Conservation (phyloP, 352 stramenopile genomes). For the Blastocystis hominis region DNA sequence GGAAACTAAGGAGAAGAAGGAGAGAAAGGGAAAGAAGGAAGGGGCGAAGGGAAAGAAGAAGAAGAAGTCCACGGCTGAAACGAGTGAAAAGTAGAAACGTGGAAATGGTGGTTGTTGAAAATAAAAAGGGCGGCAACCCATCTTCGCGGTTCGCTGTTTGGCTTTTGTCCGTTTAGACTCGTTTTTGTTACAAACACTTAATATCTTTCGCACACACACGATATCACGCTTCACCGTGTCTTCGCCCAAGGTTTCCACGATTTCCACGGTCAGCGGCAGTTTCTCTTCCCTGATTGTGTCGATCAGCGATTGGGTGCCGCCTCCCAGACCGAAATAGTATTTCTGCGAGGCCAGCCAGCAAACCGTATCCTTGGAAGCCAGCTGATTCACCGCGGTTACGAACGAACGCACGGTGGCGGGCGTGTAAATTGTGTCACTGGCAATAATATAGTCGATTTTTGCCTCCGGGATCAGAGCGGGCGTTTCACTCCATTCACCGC, state of each 20-base stretch:
- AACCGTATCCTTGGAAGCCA: not conserved
- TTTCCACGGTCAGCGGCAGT: not conserved
- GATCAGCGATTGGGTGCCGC: slow-evolving; percentile 30
- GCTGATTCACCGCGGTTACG: slow-evolving; percentile 2
- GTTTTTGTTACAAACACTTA: not conserved
- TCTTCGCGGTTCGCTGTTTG: too few relatives aligned
- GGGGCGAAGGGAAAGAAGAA: too few relatives aligned
- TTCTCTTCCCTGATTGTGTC: slow-evolving; percentile 1
- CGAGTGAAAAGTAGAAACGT: not conserved
- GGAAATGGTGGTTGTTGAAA: not conserved
- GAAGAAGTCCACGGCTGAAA: too few relatives aligned
- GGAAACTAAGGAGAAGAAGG: too few relatives aligned
- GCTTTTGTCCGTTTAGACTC: not conserved
- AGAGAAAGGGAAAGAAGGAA: too few relatives aligned
- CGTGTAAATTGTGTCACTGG: slow-evolving; percentile 51
- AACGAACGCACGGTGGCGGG: slow-evolving; percentile 32
- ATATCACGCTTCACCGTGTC: slow-evolving; percentile 47
- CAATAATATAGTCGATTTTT: slow-evolving; percentile 19
- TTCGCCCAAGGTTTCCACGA: slow-evolving; percentile 5
- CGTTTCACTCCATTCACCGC: slow-evolving; percentile 21
- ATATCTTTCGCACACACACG: not conserved
- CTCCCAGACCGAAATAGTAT: slow-evolving; percentile 50
- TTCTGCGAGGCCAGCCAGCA: slow-evolving; percentile 17
- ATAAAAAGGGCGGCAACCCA: not conserved
- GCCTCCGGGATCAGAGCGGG: not conserved